These are phyloP conservation scores for Paxillus rubicundulus DNA, from an alignment of 768 basidiomycete species.

Conservation along the genomic window DNA sequence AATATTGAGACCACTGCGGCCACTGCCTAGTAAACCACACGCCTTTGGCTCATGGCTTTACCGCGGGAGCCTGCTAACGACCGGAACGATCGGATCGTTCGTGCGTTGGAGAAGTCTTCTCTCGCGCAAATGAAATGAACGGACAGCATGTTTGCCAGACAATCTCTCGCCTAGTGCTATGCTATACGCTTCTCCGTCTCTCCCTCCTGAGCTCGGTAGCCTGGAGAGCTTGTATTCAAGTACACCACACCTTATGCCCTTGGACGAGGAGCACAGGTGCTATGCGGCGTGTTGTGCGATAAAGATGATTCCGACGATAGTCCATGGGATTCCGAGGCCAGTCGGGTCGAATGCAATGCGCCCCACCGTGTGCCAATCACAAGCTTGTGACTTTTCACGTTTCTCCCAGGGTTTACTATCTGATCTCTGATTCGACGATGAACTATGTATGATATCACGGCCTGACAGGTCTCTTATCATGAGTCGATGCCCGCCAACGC, in stretches of 20 bases:
- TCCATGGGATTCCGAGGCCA: not conserved
- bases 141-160: conserved; percentile 3
- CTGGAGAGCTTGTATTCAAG: too few species aligned
- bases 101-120: conserved; percentile 21
- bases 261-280: not conserved
- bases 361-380: not conserved
- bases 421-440: not conserved
- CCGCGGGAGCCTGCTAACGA: conserved; percentile 10
- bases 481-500: not conserved
- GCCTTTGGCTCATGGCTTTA: conserved; percentile 18
- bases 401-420: not conserved
- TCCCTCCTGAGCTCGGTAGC: too few species aligned
- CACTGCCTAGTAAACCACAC: conserved; percentile 9
- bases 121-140: conserved; percentile 18
- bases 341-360: not conserved
- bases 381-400: not conserved
- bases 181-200: not conserved
- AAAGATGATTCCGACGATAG: not conserved
- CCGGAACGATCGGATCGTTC: not conserved
- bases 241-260: not conserved
- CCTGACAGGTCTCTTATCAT: not conserved
- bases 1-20: not conserved
- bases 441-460: not conserved
- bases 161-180: not conserved
- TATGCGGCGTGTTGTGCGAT: not conserved